Evolutionary conservation across 2,329 filamentous ascomycete species (phyloP).

Genomic region (Colletotrichum tropicicola): DNA sequence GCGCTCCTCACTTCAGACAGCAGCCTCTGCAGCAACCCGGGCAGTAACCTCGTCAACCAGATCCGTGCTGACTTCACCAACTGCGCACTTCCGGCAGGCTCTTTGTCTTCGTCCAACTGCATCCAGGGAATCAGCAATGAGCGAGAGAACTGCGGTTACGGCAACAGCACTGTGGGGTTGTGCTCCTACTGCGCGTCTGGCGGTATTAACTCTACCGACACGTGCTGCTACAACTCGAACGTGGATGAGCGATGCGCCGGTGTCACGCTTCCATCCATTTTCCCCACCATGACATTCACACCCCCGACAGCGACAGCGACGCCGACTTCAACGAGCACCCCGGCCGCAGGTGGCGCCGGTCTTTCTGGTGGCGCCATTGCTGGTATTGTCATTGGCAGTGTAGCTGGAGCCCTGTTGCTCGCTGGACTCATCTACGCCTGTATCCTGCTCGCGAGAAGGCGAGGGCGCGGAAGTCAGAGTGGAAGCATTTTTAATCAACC

Average conservation of each 20-base stretch:
- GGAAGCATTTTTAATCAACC: constrained; percentile 91
- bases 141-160: constrained; percentile 86
- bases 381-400: constrained; percentile 84
- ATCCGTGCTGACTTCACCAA: constrained; percentile 93
- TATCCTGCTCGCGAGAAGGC: constrained; percentile 58
- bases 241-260: constrained; percentile 77
- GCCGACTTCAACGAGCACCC: constrained; percentile 38
- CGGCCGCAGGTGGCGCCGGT: constrained; percentile 41
- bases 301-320: constrained; percentile 57
- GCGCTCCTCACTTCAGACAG: constrained; percentile 81
- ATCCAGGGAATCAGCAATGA: constrained; percentile 83
- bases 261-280: constrained; percentile 81
- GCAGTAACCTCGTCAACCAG: constrained; percentile 72
- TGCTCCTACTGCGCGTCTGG: constrained; percentile 88
- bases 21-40: constrained; percentile 75
- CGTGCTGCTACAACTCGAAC: constrained; percentile 87
- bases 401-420: constrained; percentile 77
- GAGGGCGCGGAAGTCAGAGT: constrained; percentile 67
- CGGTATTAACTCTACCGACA: constrained; percentile 91
- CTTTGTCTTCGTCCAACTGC: constrained; percentile 77
- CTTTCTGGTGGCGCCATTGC: constrained; percentile 90
- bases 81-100: constrained; percentile 83
- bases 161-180: constrained; percentile 74
- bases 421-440: constrained; percentile 75
- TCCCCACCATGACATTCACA: constrained; percentile 71